Base-by-base conservation (phyloP, 495 filamentous ascomycete species). In the Penicillium paradoxum region DNA sequence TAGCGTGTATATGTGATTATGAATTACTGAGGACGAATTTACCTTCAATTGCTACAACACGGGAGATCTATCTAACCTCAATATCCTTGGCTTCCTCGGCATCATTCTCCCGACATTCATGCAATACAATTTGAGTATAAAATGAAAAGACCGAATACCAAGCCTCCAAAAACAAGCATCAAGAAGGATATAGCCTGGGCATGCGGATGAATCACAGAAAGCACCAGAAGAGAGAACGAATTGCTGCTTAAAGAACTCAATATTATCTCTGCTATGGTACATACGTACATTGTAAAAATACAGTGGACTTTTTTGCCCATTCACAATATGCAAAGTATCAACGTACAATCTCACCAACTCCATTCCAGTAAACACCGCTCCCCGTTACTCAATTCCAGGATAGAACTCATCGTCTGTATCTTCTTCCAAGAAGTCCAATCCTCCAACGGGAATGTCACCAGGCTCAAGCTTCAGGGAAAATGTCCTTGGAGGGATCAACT, bases 371-470 rank as follows among this genome's bases (percentile, higher is more conserved):
- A 45, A 18, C 18, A 4, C 9, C n/a, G n/a, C 21, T 49, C 19
- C 11, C 5, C 13, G 22, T 9, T 15, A 32, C 10, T 18, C 32
- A 29, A 24, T 7, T 19, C 46, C 46, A 27, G 46, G 46, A 13
- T 49, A 49, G n/a, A 49, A 49, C 22, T 49, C 46, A 8, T 49
- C 46, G 14, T 49, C 46, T 13, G 46, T 49, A 27, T 38, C 34
- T 9, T 49, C 34, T 15, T 49, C 46, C 30, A 34, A 18, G 18
- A 49, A 49, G 1, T 29, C 33, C n/a, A 27, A 38, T 14, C 2
- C 18, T 25, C 7, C 46, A 24, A 6, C 8, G 3, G 17, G 11
- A n/a, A 19, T 32, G 4, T 27, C 18, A 32, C n/a, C 3, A 2
- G 43, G 6, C 1, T 14, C 4, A 14, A 36, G 29, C 14, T 10